A percentile compares a stretch with the other conserved stretches of the same genome.
These are phyloP conservation scores for Chrysophaeum taylorii DNA, from an alignment of 352 stramenopile species.

Conservation along the genomic window DNA sequence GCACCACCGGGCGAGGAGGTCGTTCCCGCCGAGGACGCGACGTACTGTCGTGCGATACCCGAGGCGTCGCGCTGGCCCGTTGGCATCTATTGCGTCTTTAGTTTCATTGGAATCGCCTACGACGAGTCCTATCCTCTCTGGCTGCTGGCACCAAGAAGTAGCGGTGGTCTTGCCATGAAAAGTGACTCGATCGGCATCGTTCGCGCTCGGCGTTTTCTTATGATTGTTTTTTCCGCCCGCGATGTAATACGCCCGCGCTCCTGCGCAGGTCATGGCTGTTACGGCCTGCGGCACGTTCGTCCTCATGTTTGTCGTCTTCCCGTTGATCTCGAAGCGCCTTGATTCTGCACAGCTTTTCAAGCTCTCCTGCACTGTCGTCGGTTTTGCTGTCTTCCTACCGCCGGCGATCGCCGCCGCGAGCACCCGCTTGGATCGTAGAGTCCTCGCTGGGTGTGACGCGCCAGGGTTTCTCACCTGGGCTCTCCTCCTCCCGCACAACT, in stretches of 20 bases:
- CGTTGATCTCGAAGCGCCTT: not conserved
- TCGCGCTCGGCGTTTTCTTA: too few species aligned
- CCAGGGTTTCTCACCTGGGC: too few species aligned
- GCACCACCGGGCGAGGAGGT: not conserved
- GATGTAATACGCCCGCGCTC: too few species aligned
- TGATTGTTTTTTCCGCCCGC: too few species aligned
- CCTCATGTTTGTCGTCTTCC: not conserved
- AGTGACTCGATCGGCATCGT: not conserved
- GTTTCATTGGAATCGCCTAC: not conserved
- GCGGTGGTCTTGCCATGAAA: not conserved
- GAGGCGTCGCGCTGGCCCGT: not conserved
- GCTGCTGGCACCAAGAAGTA: not conserved
- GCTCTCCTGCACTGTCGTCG: too few species aligned
- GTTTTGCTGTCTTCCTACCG: too few species aligned
- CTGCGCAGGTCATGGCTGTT: too few species aligned
- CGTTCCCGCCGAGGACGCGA: not conserved
- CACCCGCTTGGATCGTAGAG: too few species aligned
- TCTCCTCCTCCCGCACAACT: not conserved
- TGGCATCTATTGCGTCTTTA: not conserved
- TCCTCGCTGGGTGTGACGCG: too few species aligned
- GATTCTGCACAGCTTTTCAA: not conserved
- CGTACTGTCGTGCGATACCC: too few species aligned
- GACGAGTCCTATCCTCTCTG: not conserved
- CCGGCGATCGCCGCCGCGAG: too few species aligned
- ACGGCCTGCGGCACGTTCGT: not conserved